A percentile compares a stretch with the other conserved stretches of the same genome.
Conservation (phyloP, 345 rosid species). For the Erysimum cheiranthoides region DNA sequence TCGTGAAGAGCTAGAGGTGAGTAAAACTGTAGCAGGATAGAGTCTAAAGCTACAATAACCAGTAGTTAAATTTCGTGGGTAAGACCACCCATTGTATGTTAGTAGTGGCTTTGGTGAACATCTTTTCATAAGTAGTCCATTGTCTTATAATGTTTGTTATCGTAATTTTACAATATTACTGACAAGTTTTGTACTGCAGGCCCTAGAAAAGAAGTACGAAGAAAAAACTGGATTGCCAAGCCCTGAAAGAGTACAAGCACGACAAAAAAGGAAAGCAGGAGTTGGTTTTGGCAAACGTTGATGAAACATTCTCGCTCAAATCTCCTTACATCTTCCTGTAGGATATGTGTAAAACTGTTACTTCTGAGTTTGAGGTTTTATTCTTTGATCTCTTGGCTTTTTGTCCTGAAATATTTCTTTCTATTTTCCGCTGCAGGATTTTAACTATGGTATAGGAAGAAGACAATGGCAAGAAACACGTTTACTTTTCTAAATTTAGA, state of each 20-base stretch:
- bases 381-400: conserved; percentile 14
- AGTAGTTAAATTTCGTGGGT: background rate
- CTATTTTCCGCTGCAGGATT: conserved; percentile 30
- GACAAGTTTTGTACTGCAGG: conserved; percentile 52
- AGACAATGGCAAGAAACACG: conserved; percentile 19
- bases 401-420: conserved; percentile 1
- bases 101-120: conserved; percentile 22
- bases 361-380: conserved; percentile 16
- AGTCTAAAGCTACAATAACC: conserved; percentile 18
- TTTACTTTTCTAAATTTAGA: conserved; percentile 27
- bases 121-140: background rate
- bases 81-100: conserved; percentile 1
- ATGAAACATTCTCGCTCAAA: conserved; percentile 33
- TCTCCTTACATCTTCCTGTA: conserved; percentile 26
- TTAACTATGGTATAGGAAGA: conserved; percentile 19
- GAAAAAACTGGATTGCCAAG: conserved; percentile 73
- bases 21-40: conserved; percentile 31
- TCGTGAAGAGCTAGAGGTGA: conserved; percentile 69
- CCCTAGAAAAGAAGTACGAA: conserved; percentile 83
- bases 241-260: conserved; percentile 77
- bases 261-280: conserved; percentile 59
- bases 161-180: conserved; percentile 14
- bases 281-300: conserved; percentile 85
- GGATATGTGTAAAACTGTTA: conserved; percentile 26
- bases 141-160: background rate